phyloP scores from a whole-genome alignment of 129 eudicot genomes.

The Lonicera japonica region DNA sequence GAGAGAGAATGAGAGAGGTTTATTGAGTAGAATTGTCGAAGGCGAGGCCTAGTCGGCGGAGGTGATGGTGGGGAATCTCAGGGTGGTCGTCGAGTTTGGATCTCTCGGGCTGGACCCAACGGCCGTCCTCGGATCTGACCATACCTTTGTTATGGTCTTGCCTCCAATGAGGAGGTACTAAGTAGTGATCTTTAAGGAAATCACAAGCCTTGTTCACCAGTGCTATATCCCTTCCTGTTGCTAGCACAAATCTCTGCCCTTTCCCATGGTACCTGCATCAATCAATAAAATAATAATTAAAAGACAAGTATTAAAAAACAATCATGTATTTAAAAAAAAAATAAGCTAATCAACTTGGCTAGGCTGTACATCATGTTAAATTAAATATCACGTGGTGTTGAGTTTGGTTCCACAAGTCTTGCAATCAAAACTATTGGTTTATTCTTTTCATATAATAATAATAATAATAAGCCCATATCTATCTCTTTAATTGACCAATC shows the following conservation, averaged over 20 bases:
- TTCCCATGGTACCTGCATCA: constrained; percentile 49
- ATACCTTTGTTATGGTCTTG: constrained; percentile 54
- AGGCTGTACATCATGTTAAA: too few relatives aligned
- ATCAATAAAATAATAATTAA: not conserved
- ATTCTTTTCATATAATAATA: too few relatives aligned
- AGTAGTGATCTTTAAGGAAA: constrained; percentile 44
- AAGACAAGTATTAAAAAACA: too few relatives aligned
- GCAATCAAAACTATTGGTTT: not conserved
- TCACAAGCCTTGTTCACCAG: constrained; percentile 50
- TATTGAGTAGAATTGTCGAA: not conserved
- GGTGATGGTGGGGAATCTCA: not conserved
- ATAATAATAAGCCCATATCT: too few relatives aligned
- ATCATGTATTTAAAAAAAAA: too few relatives aligned
- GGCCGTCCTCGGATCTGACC: constrained; percentile 40
- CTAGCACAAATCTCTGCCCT: constrained; percentile 34
- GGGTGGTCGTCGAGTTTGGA: constrained; percentile 30
- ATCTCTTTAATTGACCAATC: not conserved
- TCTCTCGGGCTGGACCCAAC: constrained; percentile 47
- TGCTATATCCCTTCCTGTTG: constrained; percentile 41
- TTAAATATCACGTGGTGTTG: too few relatives aligned
- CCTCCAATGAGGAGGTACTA: constrained; percentile 51
- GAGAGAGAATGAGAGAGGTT: too few relatives aligned
- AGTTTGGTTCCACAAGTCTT: too few relatives aligned
- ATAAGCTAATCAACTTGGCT: not conserved
- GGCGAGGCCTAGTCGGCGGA: not conserved